Conservation (phyloP, 2,329 filamentous ascomycete species). For the Clarireedia monteithiana region DNA sequence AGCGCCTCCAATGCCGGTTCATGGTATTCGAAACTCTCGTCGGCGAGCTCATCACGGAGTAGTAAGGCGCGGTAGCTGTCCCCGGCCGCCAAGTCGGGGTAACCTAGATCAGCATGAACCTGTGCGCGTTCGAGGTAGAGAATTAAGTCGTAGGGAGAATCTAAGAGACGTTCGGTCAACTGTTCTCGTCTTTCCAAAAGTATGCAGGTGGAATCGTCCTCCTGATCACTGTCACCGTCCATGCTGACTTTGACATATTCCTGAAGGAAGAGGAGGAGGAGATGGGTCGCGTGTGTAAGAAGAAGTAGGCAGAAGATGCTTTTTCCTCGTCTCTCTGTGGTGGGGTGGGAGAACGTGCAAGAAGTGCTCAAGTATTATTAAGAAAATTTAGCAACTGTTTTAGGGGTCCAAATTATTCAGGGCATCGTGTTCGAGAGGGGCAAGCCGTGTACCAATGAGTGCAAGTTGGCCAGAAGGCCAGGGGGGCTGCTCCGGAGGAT, state of each 20-base stretch:
- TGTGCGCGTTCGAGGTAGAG: slow-evolving; percentile 63
- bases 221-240: slow-evolving; percentile 14
- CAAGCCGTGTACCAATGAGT: neutral
- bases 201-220: slow-evolving; percentile 20
- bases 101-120: slow-evolving; percentile 66
- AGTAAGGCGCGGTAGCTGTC: slow-evolving; percentile 90
- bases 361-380: neutral
- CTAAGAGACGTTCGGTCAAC: slow-evolving; percentile 47
- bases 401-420: neutral
- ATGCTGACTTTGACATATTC: slow-evolving; percentile 12
- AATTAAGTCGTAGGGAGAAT: slow-evolving; percentile 52
- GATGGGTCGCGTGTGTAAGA: neutral
- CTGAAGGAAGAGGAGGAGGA: neutral
- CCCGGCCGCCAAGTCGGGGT: slow-evolving; percentile 81
- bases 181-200: slow-evolving; percentile 47
- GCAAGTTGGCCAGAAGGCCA: neutral
- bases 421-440: neutral
- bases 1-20: slow-evolving; percentile 48
- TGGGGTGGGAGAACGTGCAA: neutral
- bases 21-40: slow-evolving; percentile 79
- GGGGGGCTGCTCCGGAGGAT: neutral
- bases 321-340: neutral
- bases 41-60: slow-evolving; percentile 69
- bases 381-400: neutral
- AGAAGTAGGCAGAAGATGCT: neutral